phyloP scores from a whole-genome alignment of 2,329 filamentous ascomycete genomes.

The Falciphora oryzae region DNA sequence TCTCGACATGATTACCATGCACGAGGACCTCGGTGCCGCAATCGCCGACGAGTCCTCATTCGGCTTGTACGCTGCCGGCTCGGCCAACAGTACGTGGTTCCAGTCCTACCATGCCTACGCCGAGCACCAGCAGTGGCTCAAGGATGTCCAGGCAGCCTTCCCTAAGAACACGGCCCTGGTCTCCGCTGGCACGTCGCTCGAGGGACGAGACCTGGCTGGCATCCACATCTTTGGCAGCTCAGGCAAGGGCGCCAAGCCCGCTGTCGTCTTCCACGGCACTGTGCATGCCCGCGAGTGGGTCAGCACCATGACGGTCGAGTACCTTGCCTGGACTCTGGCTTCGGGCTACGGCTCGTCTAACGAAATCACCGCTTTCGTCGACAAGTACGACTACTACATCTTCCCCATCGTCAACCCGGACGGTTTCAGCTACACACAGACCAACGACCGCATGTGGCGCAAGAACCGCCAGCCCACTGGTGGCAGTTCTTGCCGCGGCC shows the following conservation, averaged over 20 bases:
- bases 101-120: constrained; percentile 46
- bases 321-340: constrained; percentile 45
- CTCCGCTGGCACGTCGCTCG: constrained; percentile 36
- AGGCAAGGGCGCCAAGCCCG: constrained; percentile 39
- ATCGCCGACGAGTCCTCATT: constrained; percentile 30
- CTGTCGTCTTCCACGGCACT: constrained; percentile 49
- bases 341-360: constrained; percentile 34
- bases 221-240: constrained; percentile 46
- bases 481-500: constrained; percentile 45
- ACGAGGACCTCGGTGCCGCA: constrained; percentile 32
- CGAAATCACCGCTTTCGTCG: constrained; percentile 39
- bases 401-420: constrained; percentile 59
- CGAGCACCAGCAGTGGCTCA: constrained; percentile 44
- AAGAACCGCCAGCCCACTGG: constrained; percentile 47
- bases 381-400: constrained; percentile 62
- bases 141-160: constrained; percentile 38
- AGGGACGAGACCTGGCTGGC: constrained; percentile 52
- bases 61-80: constrained; percentile 21
- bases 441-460: constrained; percentile 52
- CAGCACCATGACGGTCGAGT: constrained; percentile 48
- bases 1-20: constrained; percentile 25
- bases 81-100: constrained; percentile 40
- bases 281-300: constrained; percentile 59
- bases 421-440: constrained; percentile 55
- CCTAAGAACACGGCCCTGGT: constrained; percentile 43